phyloP scores from a whole-genome alignment of 148 eudicot genomes.

The Rhododendron griersonianum region DNA sequence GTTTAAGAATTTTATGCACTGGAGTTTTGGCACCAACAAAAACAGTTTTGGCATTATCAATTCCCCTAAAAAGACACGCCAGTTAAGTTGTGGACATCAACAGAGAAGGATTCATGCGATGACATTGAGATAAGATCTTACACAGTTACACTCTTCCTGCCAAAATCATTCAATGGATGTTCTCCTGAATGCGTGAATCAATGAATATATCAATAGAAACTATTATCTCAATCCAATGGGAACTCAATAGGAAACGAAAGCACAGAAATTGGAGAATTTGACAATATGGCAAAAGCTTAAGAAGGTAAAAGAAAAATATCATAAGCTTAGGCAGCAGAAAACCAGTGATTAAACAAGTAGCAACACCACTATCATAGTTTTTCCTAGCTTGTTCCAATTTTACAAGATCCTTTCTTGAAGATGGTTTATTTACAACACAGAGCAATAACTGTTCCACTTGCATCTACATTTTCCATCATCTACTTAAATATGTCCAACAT shows the following conservation, averaged over 20 bases:
- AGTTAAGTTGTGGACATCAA: neutral
- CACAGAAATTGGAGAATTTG: neutral
- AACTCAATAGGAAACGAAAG: neutral
- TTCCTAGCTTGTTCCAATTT: neutral
- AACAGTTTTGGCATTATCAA: too few relatives aligned
- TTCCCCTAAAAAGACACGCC: too few relatives aligned
- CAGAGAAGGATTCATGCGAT: neutral
- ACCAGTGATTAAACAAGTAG: neutral
- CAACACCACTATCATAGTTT: neutral
- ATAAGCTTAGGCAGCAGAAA: neutral
- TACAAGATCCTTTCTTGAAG: neutral
- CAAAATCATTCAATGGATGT: neutral
- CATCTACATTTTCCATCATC: neutral
- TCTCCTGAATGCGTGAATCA: neutral
- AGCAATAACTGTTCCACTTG: neutral
- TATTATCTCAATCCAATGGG: neutral
- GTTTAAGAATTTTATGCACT: too few relatives aligned
- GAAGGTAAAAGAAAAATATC: neutral
- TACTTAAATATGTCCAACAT: neutral
- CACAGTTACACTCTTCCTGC: too few relatives aligned
- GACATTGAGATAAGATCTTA: neutral
- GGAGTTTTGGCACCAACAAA: too few relatives aligned
- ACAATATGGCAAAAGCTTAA: neutral
- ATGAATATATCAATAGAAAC: neutral
- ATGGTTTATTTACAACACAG: slow-evolving; percentile 2